Base-by-base conservation (phyloP, 2,329 filamentous ascomycete species). In the Ceratocystis eucalypticola region DNA sequence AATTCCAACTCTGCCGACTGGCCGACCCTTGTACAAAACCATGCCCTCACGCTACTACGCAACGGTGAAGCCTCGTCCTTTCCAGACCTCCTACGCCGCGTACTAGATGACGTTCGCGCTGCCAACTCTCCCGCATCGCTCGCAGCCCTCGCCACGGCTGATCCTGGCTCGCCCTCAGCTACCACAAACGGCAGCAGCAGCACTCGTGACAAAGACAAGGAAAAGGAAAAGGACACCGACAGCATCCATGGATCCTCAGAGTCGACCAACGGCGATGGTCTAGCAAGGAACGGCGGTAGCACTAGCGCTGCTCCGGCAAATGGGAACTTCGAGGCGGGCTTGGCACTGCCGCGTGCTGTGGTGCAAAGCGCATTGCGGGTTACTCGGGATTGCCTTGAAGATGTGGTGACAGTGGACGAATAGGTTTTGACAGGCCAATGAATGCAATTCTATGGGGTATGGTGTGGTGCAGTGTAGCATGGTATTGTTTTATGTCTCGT, bases 351-450 rank as follows among this genome's bases (percentile, higher is more conserved):
- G 12, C 77, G 80, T 65, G 72, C 76, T 1, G 83, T 86, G n/a
- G 75, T 87, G 15, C 82, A 86, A 30, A 82, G 88, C 70, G 83
- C 84, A 3, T 75, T 87, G n/a, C 79, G 79, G 69, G 77, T 82
- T 41, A 84, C 84, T 33, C 77, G 80, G 67, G 83, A 86, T 70
- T 80, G 80, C 69, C 75, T 87, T 53, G 83, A 85, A 69, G 72
- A 75, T 46, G 77, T 84, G 12, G 76, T 75, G 64, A 75, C 76
- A 69, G 71, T 79, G 59, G 76, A 77, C 0, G 65, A 68, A 5
- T 25, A 41, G 20, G 46, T 30, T 3, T 15, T 33, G 50, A n/a
- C 12, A 44, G 33, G 62, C 15, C 55, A 37, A 46, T 28, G 55
- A 7, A 15, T 22, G 25, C 6, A 2, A 10, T 22, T 50, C 10